phyloP scores from a whole-genome alignment of 345 rosid genomes.

The Syzygium aqueum region DNA sequence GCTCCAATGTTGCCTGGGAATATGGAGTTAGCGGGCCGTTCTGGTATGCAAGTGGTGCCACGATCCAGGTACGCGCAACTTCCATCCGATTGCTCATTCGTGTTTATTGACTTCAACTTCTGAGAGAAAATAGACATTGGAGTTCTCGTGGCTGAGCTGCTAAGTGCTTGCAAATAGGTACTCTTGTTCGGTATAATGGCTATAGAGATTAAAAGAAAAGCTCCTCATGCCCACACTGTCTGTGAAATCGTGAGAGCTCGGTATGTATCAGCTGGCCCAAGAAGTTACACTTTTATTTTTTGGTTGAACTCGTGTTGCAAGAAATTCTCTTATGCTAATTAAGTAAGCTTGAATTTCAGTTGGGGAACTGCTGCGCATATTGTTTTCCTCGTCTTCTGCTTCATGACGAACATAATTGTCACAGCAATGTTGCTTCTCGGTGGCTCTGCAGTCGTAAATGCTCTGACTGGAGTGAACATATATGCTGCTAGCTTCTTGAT shows the following conservation, averaged over 20 bases:
- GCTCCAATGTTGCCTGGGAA: slow-evolving; percentile 95
- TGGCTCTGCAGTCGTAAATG: slow-evolving; percentile 92
- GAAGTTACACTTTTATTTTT: neutral
- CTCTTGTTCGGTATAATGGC: slow-evolving; percentile 91
- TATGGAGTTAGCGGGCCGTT: slow-evolving; percentile 95
- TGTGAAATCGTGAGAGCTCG: slow-evolving; percentile 94
- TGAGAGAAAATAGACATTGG: neutral
- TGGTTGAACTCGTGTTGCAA: neutral
- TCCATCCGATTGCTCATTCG: neutral
- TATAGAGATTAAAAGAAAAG: slow-evolving; percentile 91
- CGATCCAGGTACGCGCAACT: slow-evolving; percentile 55
- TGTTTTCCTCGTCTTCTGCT: slow-evolving; percentile 80
- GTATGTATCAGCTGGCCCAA: slow-evolving; percentile 19
- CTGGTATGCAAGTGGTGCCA: slow-evolving; percentile 97
- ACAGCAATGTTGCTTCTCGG: slow-evolving; percentile 94
- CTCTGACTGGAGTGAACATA: slow-evolving; percentile 78
- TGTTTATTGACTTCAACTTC: neutral
- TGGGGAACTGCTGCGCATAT: slow-evolving; percentile 88
- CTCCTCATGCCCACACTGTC: slow-evolving; percentile 88
- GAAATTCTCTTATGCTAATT: neutral
- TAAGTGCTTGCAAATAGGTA: slow-evolving; percentile 29
- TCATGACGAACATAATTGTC: slow-evolving; percentile 65
- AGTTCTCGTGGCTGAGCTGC: neutral
- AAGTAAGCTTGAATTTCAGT: slow-evolving; percentile 18
- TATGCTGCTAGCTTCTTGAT: slow-evolving; percentile 89